Base-by-base conservation (phyloP, 441 rosid genomes). In the Pelargonium myrrhifolium region DNA sequence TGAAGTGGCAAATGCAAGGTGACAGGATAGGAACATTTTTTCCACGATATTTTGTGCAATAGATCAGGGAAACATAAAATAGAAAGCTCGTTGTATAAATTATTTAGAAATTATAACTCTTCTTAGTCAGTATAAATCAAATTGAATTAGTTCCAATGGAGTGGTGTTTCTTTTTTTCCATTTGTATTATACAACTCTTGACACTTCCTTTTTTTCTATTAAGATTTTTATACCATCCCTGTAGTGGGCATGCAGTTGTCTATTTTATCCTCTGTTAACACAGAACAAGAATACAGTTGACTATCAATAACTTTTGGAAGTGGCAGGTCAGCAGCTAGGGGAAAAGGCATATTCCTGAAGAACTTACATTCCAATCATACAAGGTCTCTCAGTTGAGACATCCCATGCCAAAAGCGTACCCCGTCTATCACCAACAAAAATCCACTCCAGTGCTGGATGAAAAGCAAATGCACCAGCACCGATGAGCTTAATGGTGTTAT, bases 391-490 rank as follows among this genome's bases (percentile, higher is more conserved):
- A 12, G 96, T 90, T 75, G 99, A 95, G 73, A 95, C 92, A 87
- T 95, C 99, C 99, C 99, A 95, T 3, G 98, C 98, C 82, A 95
- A 78, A 75, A 95, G 90, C 31, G 96, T 89, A 69, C 98, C 98
- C 72, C 93, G 86, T 85, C 99, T 89, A 83, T 95, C 98, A 75
- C 99, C 98, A 78, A 95, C 96, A 86, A 95, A 92, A 66, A 95
- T 83, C 98, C 99, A 95, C 74, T 95, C 99, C 74, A 95, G 77
- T 60, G 86, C 86, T 2, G 98, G 98, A 70, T 95, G 99, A 80
- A 95, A 95, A 76, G 98, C 98, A 77, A 95, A 90, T 45, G 99
- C 85, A 74, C 96, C 85, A 59, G 99, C 96, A 67, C 99, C 99
- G 60, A 89, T 68, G 71, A 95, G 98, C 83, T 86, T 95, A 71